Base-by-base conservation (phyloP, 1,284 basidiomycete species). In the Irpex sp. region DNA sequence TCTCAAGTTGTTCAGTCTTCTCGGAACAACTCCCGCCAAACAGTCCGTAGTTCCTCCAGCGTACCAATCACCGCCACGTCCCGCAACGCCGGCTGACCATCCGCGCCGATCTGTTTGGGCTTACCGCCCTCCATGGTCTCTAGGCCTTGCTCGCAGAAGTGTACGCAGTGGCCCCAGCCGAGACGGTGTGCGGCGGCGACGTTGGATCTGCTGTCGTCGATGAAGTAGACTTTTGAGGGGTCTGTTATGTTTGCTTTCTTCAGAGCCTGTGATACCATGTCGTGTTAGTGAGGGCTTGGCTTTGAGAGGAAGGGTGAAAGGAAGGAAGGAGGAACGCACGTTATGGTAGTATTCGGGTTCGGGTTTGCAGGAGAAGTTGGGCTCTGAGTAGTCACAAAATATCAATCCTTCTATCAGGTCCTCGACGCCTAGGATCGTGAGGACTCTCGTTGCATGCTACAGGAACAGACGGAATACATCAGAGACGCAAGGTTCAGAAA, bases 291-390 rank as follows among this genome's bases (percentile, higher is more conserved):
- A 8, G n/a, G n/a, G n/a, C n/a, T n/a, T n/a, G n/a, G n/a, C n/a
- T n/a, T n/a, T n/a, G n/a, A n/a, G n/a, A n/a, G n/a, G n/a, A n/a
- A n/a, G n/a, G n/a, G n/a, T n/a, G n/a, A n/a, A n/a, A n/a, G n/a
- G n/a, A n/a, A n/a, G n/a, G n/a, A n/a, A n/a, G n/a, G n/a, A n/a
- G n/a, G n/a, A 18, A 35, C 16, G 35, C 63, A 90, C 91, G 71
- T 82, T 76, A 49, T 77, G 69, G 67, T 89, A 94, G 69, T 80
- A 93, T 59, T 83, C 80, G 2, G 82, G 72, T 66, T 95, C 91
- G 8, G 93, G 93, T 70, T 96, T 96, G 78, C 93, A 94, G 5
- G 81, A 79, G 73, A 96, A 93, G 63, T 88, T 72, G 14, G 82
- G 78, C 45, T 83, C 68, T 7, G 79, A 74, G 67, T 96, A 96